Evolutionary conservation across 1,139 yeast species (phyloP).

Genomic region (Hansenula lynferdii): DNA sequence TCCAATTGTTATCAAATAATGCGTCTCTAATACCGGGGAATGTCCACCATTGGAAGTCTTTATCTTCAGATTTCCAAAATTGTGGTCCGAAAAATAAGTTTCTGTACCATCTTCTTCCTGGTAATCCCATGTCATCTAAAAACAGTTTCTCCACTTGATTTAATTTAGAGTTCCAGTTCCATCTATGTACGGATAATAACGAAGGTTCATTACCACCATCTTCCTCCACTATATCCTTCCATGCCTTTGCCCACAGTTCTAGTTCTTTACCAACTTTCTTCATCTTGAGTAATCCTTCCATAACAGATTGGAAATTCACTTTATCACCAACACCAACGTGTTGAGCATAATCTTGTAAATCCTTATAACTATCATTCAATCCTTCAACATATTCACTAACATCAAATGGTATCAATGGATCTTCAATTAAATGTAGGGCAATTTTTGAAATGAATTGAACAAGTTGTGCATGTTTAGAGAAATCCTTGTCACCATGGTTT

Average conservation of each 20-base stretch:
- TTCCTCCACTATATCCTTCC: constrained; percentile 42
- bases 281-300: constrained; percentile 28
- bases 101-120: constrained; percentile 59
- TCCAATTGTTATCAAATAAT: constrained; percentile 41
- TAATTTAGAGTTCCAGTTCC: constrained; percentile 76
- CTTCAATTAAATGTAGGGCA: constrained; percentile 56
- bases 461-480: constrained; percentile 52
- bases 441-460: constrained; percentile 53
- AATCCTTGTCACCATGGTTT: constrained; percentile 46
- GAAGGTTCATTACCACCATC: constrained; percentile 57
- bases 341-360: constrained; percentile 41
- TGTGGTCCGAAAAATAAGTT: constrained; percentile 73
- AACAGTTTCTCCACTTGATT: constrained; percentile 52
- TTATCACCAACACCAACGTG: constrained; percentile 14
- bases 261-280: constrained; percentile 36
- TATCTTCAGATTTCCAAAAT: constrained; percentile 45
- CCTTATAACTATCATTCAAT: constrained; percentile 41
- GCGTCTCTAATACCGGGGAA: constrained; percentile 77
- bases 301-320: constrained; percentile 25
- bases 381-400: constrained; percentile 43
- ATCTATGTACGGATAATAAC: constrained; percentile 60
- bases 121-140: constrained; percentile 42
- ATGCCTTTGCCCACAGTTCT: constrained; percentile 44
- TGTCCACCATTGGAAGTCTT: constrained; percentile 52
- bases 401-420: constrained; percentile 73